A percentile compares a stretch with the other conserved stretches of the same genome.
Conservation (phyloP, 2,329 filamentous ascomycete species). For the Pseudodiploospora longispora region DNA sequence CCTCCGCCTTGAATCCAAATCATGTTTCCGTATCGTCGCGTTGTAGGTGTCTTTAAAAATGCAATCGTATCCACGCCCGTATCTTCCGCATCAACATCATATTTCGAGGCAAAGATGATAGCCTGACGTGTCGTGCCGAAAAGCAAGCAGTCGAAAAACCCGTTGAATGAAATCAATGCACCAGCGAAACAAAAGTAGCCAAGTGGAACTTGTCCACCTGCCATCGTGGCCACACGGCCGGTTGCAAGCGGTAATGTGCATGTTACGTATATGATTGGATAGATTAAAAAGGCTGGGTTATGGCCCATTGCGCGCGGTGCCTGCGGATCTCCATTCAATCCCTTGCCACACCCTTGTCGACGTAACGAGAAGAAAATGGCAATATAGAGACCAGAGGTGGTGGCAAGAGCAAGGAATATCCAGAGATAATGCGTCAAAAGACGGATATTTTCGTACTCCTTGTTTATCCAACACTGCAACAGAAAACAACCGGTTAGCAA, state of each 20-base stretch:
- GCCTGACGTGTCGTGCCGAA: constrained; percentile 44
- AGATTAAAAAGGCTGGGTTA: constrained; percentile 53
- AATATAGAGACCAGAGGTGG: constrained; percentile 32
- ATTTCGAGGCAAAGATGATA: constrained; percentile 40
- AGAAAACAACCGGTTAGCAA: constrained; percentile 6
- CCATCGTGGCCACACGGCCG: constrained; percentile 56
- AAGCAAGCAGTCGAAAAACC: constrained; percentile 45
- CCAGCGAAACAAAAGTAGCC: constrained; percentile 52
- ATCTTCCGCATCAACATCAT: constrained; percentile 31
- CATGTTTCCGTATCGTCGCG: constrained; percentile 33
- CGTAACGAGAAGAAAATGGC: constrained; percentile 33
- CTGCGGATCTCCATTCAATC: constrained; percentile 9
- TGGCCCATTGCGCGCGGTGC: constrained; percentile 17
- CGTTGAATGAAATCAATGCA: constrained; percentile 48
- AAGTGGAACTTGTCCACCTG: constrained; percentile 40
- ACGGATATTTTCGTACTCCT: constrained; percentile 43
- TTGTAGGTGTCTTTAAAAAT: constrained; percentile 35
- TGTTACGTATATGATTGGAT: constrained; percentile 61
- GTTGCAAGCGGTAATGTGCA: constrained; percentile 59
- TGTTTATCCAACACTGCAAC: constrained; percentile 54
- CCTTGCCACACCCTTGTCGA: constrained; percentile 12
- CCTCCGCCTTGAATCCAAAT: constrained; percentile 28
- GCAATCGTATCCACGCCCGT: constrained; percentile 44
- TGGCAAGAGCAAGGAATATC: constrained; percentile 41
- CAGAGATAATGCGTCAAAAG: constrained; percentile 57